phyloP scores from a whole-genome alignment of 2,329 filamentous ascomycete genomes.

The Penicillium sp. region DNA sequence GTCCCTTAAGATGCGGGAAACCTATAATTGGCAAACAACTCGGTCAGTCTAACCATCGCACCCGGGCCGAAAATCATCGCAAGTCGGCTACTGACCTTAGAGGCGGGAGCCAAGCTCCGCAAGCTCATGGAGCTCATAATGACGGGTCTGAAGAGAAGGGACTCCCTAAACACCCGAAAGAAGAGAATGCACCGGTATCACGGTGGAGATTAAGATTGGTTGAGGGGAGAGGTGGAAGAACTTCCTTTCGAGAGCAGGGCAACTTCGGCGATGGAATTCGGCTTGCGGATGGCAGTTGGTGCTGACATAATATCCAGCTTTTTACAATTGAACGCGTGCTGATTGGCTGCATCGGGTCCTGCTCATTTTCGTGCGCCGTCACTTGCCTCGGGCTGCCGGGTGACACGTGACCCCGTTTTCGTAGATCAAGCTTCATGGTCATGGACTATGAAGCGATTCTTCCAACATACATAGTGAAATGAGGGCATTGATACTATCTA shows the following conservation, averaged over 20 bases:
- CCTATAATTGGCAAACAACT: slow-evolving; percentile 45
- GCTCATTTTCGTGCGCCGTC: slow-evolving; percentile 5
- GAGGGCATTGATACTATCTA: neutral
- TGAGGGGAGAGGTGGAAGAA: slow-evolving; percentile 24
- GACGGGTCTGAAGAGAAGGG: slow-evolving; percentile 32
- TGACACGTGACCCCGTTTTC: slow-evolving; percentile 3
- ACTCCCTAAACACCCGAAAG: slow-evolving; percentile 27
- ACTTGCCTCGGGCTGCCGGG: slow-evolving; percentile 2
- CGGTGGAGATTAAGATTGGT: slow-evolving; percentile 13
- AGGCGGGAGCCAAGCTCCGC: slow-evolving; percentile 51
- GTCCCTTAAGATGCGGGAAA: slow-evolving; percentile 62
- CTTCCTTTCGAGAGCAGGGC: slow-evolving; percentile 16
- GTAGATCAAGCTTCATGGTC: neutral
- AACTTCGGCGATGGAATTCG: slow-evolving; percentile 17
- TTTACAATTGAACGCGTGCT: slow-evolving; percentile 5
- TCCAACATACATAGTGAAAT: neutral
- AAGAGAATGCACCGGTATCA: slow-evolving; percentile 20
- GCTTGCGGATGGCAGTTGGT: slow-evolving; percentile 19
- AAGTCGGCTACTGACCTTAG: slow-evolving; percentile 43
- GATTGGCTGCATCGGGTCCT: slow-evolving; percentile 3
- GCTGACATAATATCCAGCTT: slow-evolving; percentile 37
- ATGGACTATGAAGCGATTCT: neutral
- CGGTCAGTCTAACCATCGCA: slow-evolving; percentile 25
- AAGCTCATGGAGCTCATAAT: slow-evolving; percentile 53
- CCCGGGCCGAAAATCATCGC: slow-evolving; percentile 24